Conservation (phyloP, 345 rosid genomes). For the thale cress (Arabidopsis thaliana) region TAIR10.1 NC_003075.7:18531001-18531500, state of each 20-base stretch:
- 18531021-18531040: conserved; percentile 81
- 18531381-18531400: neutral
- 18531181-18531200: conserved; percentile 67
- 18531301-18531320: too few relatives aligned
- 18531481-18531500: neutral
- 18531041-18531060: conserved; percentile 78
- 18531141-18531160: conserved; percentile 73
- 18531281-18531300: too few relatives aligned
- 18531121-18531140: conserved; percentile 52
- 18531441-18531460: neutral
- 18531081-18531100: conserved; percentile 58
- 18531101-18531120: conserved; percentile 70
- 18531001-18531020: conserved; percentile 76
- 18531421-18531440: neutral
- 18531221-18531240: too few relatives aligned
- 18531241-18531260: too few relatives aligned
- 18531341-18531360: neutral
- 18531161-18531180: conserved; percentile 74
- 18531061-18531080: conserved; percentile 62
- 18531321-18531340: neutral
- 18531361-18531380: neutral
- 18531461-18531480: conserved; percentile 10
- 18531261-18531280: too few relatives aligned
- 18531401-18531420: neutral
- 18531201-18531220: neutral